A percentile compares a stretch with the other conserved stretches of the same genome.
phyloP scores from a whole-genome alignment of 257 asterid genomes.

The Nicotiana obtusifolia region DNA sequence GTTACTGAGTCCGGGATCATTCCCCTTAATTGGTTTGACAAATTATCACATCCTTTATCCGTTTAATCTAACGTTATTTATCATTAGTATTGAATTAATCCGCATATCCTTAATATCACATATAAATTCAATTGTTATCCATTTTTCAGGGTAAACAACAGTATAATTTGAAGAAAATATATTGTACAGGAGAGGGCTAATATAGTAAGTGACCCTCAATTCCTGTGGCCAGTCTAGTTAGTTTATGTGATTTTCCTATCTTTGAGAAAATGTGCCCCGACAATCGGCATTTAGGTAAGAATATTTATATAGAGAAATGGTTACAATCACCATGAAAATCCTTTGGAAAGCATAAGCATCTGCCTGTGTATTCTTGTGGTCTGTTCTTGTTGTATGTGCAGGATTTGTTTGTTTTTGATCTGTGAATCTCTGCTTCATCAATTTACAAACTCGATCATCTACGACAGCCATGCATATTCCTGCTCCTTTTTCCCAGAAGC shows the following conservation, averaged over 20 bases:
- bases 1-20: no score
- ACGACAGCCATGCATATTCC: constrained; percentile 1
- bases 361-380: constrained; percentile 1
- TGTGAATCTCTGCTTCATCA: constrained; percentile 4
- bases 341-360: constrained; percentile 2
- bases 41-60: no score
- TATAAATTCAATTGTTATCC: no score
- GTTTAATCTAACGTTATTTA: no score
- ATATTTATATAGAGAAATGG: background rate
- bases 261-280: constrained; percentile 1
- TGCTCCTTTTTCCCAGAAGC: constrained; percentile 1
- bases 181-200: background rate
- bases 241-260: background rate
- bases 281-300: constrained; percentile 2
- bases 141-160: no score
- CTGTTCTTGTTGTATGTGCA: constrained; percentile 15
- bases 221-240: background rate
- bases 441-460: background rate
- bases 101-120: no score
- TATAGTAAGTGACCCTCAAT: background rate
- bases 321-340: background rate
- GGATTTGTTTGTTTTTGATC: constrained; percentile 15
- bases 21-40: no score
- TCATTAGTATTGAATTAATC: no score
- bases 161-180: background rate